These are phyloP conservation scores for Astraeus odoratus DNA, from an alignment of 768 basidiomycete genomes.

Conservation along the genomic window DNA sequence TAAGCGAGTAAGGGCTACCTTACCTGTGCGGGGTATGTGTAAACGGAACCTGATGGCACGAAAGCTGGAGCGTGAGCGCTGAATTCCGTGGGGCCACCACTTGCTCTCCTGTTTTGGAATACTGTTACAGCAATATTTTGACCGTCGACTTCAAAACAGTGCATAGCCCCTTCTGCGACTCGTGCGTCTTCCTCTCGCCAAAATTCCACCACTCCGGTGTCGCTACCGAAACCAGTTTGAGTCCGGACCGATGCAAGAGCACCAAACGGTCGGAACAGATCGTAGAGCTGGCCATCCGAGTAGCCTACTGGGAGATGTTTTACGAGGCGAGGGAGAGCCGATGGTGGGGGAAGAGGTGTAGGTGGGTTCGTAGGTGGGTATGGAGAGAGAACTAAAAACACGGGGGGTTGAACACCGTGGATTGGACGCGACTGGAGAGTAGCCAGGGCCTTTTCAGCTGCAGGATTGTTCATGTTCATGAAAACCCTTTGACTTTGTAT, in stretches of 20 bases:
- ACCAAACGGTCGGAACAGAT: slow-evolving; percentile 79
- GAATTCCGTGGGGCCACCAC: slow-evolving; percentile 56
- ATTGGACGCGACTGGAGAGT: slow-evolving; percentile 74
- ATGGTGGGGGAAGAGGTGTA: slow-evolving; percentile 66
- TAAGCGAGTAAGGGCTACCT: slow-evolving; percentile 9
- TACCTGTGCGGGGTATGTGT: slow-evolving; percentile 58
- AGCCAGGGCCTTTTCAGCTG: slow-evolving; percentile 86
- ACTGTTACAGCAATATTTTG: slow-evolving; percentile 80
- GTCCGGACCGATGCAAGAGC: slow-evolving; percentile 73
- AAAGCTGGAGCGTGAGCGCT: slow-evolving; percentile 70
- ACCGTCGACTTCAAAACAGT: slow-evolving; percentile 77
- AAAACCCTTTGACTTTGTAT: slow-evolving; percentile 4
- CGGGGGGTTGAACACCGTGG: slow-evolving; percentile 51
- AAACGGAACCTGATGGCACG: slow-evolving; percentile 63
- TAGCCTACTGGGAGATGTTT: slow-evolving; percentile 72
- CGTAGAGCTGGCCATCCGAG: slow-evolving; percentile 71
- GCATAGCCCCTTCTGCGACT: slow-evolving; percentile 72
- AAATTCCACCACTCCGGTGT: slow-evolving; percentile 76
- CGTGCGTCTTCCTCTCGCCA: slow-evolving; percentile 85
- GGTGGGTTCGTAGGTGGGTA: slow-evolving; percentile 78
- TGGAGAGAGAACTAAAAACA: slow-evolving; percentile 66
- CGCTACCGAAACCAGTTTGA: slow-evolving; percentile 68
- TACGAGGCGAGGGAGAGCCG: slow-evolving; percentile 71
- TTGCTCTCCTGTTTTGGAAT: slow-evolving; percentile 58
- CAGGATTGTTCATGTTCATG: slow-evolving; percentile 3